Percentiles rank a stretch among this genome's conserved stretches.
These are phyloP conservation scores for Cercospora beticola DNA, from an alignment of 2,329 filamentous ascomycete species.

Conservation along the genomic window DNA sequence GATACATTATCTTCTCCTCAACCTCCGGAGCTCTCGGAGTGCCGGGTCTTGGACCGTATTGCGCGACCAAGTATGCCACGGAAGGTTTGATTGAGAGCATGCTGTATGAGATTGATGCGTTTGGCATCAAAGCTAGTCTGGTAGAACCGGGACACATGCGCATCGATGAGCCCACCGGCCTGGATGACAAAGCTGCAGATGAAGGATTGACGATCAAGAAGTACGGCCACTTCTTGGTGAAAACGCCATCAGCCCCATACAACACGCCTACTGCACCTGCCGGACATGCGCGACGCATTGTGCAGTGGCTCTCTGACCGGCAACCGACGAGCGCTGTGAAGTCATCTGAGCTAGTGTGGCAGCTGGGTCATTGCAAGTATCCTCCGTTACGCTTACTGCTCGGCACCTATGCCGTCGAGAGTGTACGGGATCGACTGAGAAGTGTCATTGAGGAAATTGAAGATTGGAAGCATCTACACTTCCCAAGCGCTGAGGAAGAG, in stretches of 20 bases:
- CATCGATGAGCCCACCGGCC: constrained; percentile 67
- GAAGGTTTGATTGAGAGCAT: constrained; percentile 95
- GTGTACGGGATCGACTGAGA: constrained; percentile 82
- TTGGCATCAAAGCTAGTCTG: constrained; percentile 90
- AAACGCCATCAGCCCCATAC: constrained; percentile 80
- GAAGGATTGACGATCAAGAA: constrained; percentile 58
- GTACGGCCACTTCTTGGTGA: constrained; percentile 91
- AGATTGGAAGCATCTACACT: constrained; percentile 43
- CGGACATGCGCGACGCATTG: constrained; percentile 82
- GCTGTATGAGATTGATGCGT: constrained; percentile 89
- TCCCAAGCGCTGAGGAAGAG: constrained; percentile 36
- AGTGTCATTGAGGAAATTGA: constrained; percentile 82
- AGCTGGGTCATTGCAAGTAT: constrained; percentile 91
- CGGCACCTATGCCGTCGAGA: constrained; percentile 93
- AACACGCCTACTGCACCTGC: constrained; percentile 74
- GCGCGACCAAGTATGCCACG: constrained; percentile 94
- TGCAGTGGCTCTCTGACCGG: constrained; percentile 90
- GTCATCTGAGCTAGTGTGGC: constrained; percentile 89
- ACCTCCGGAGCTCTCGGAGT: constrained; percentile 91
- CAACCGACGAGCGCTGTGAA: constrained; percentile 92
- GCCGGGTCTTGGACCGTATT: constrained; percentile 88
- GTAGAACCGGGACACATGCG: constrained; percentile 88
- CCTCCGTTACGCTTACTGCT: constrained; percentile 83
- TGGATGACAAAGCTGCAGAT: constrained; percentile 33
- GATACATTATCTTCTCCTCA: constrained; percentile 92